These are phyloP conservation scores for Fusarium sp. DNA, from an alignment of 2,329 filamentous ascomycete genomes.

Conservation along the genomic window DNA sequence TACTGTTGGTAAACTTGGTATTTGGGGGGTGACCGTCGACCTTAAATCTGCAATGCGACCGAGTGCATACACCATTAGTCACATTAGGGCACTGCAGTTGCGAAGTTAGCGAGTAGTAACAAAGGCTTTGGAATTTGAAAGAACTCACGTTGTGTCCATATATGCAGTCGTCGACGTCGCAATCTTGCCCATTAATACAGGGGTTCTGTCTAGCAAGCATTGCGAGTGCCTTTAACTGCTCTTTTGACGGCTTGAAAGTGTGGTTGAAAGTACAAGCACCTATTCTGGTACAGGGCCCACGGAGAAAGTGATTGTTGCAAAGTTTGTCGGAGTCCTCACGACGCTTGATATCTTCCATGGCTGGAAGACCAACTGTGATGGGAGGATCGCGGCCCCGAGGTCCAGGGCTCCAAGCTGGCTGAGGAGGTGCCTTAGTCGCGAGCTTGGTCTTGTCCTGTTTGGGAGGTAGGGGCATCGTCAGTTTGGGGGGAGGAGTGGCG, in stretches of 20 bases:
- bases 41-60: conserved; percentile 65
- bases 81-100: conserved; percentile 61
- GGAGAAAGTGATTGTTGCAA: conserved; percentile 70
- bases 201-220: conserved; percentile 66
- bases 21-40: conserved; percentile 64
- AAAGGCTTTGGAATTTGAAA: background rate
- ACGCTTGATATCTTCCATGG: conserved; percentile 65
- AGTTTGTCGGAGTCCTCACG: conserved; percentile 64
- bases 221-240: conserved; percentile 65
- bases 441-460: conserved; percentile 39
- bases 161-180: conserved; percentile 65
- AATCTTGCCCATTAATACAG: conserved; percentile 66
- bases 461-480: conserved; percentile 52
- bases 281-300: conserved; percentile 64
- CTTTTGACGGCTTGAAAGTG: conserved; percentile 60
- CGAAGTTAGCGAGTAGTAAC: conserved; percentile 6
- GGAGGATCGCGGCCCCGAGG: conserved; percentile 63
- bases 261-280: conserved; percentile 67
- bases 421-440: conserved; percentile 32
- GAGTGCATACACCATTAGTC: conserved; percentile 59
- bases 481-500: conserved; percentile 52
- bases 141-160: conserved; percentile 70
- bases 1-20: conserved; percentile 58
- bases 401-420: conserved; percentile 61
- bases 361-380: conserved; percentile 57